Evolutionary conservation across 2,329 filamentous ascomycete species (phyloP).

Genomic region (Tolypocladium tundrense): DNA sequence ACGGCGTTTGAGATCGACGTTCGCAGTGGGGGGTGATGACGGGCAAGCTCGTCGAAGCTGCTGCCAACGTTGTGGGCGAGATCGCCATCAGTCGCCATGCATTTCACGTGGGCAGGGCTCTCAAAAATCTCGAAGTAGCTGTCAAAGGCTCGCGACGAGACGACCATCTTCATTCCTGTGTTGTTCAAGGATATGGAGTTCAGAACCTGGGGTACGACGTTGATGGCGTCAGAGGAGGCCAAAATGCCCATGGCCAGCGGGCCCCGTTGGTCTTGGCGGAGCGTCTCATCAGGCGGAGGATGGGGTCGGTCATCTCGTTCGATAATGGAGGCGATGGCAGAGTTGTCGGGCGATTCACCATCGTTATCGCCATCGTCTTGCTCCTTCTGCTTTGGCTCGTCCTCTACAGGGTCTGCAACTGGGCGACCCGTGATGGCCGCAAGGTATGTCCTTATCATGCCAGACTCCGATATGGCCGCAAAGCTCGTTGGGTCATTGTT

Average conservation of each 20-base stretch:
- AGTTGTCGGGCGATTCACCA: slow-evolving; percentile 27
- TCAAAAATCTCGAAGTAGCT: slow-evolving; percentile 96
- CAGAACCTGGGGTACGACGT: slow-evolving; percentile 75
- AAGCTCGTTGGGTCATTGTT: slow-evolving; percentile 99
- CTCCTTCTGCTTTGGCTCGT: slow-evolving; percentile 18
- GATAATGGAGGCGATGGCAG: slow-evolving; percentile 26
- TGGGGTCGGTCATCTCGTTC: slow-evolving; percentile 33
- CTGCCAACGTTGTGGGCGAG: slow-evolving; percentile 66
- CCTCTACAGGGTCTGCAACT: slow-evolving; percentile 22
- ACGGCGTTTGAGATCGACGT: slow-evolving; percentile 74
- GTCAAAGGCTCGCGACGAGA: slow-evolving; percentile 69
- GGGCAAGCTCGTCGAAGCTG: slow-evolving; percentile 86
- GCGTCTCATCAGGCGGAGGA: slow-evolving; percentile 39
- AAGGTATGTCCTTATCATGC: slow-evolving; percentile 76
- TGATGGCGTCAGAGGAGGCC: slow-evolving; percentile 80
- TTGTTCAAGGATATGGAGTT: slow-evolving; percentile 91
- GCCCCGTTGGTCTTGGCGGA: slow-evolving; percentile 32
- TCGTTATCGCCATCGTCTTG: slow-evolving; percentile 22
- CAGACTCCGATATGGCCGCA: slow-evolving; percentile 87
- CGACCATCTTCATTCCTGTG: slow-evolving; percentile 76
- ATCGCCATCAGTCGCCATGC: slow-evolving; percentile 62
- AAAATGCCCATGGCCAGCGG: slow-evolving; percentile 62
- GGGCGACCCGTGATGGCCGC: slow-evolving; percentile 60
- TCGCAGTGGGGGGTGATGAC: slow-evolving; percentile 82
- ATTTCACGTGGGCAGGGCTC: slow-evolving; percentile 77